phyloP scores from a whole-genome alignment of 768 basidiomycete species.

The Amanita phalloides region DNA sequence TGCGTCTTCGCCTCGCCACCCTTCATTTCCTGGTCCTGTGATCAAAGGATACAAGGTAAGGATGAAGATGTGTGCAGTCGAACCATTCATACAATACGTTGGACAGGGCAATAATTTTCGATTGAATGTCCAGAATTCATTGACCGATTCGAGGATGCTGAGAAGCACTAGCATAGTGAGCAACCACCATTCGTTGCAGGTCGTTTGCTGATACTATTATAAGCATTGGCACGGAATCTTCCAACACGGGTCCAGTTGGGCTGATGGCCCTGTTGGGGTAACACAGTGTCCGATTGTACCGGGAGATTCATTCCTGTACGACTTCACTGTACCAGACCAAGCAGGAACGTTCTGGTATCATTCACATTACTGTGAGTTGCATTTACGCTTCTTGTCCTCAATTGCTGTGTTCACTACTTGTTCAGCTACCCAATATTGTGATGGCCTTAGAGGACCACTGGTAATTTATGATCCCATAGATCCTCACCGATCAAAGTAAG shows the following conservation, averaged over 20 bases:
- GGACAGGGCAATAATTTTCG: constrained; percentile 14
- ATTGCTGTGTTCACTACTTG: background rate
- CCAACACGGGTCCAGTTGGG: constrained; percentile 16
- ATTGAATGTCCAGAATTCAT: constrained; percentile 14
- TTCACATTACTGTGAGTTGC: constrained; percentile 10
- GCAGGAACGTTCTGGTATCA: constrained; percentile 37
- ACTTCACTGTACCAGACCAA: constrained; percentile 25
- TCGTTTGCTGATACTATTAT: background rate
- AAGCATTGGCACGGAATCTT: constrained; percentile 24
- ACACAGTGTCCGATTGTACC: constrained; percentile 36
- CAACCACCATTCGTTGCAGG: background rate
- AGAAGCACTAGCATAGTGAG: constrained; percentile 15
- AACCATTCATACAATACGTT: constrained; percentile 7
- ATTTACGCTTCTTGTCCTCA: background rate
- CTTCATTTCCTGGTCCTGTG: constrained; percentile 18
- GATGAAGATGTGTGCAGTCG: background rate
- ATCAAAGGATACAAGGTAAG: constrained; percentile 9
- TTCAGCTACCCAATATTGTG: constrained; percentile 35
- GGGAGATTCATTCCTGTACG: constrained; percentile 28
- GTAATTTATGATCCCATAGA: constrained; percentile 28
- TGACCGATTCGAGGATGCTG: constrained; percentile 14
- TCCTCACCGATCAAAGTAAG: constrained; percentile 20
- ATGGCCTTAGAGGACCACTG: constrained; percentile 27
- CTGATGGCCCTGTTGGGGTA: constrained; percentile 20
- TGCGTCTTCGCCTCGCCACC: constrained; percentile 7